Percentiles rank a stretch among this genome's conserved stretches.
Conservation (phyloP, 495 filamentous ascomycete genomes). For the Copromyces sp. region DNA sequence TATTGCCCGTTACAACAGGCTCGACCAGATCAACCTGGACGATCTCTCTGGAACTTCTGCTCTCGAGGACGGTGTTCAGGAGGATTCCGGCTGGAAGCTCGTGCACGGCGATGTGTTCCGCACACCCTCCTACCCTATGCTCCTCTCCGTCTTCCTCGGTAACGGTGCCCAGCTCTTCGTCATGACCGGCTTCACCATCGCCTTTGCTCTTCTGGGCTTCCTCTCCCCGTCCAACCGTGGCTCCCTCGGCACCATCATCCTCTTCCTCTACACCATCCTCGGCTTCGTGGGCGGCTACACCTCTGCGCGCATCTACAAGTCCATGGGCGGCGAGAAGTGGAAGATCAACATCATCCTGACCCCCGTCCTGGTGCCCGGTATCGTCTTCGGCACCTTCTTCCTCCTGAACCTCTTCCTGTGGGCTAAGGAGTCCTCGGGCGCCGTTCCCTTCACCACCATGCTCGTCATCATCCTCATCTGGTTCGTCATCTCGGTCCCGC, state of each 20-base stretch:
- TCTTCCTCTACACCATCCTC: constrained; percentile 85
- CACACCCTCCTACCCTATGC: constrained; percentile 66
- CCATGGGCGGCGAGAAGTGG: constrained; percentile 84
- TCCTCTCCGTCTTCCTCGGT: constrained; percentile 80
- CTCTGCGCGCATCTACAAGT: constrained; percentile 83
- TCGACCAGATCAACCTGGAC: constrained; percentile 78
- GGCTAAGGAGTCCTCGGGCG: constrained; percentile 80
- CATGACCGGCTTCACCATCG: constrained; percentile 92
- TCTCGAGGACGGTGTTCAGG: constrained; percentile 86
- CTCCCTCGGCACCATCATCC: constrained; percentile 80
- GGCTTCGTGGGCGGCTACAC: constrained; percentile 89
- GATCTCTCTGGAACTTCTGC: constrained; percentile 67
- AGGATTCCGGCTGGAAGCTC: constrained; percentile 97
- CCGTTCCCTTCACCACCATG: constrained; percentile 96
- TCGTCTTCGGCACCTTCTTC: constrained; percentile 87
- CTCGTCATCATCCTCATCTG: constrained; percentile 84
- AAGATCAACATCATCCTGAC: constrained; percentile 87
- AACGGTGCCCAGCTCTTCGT: constrained; percentile 95
- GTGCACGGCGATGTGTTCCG: constrained; percentile 98
- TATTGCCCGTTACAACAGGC: constrained; percentile 87
- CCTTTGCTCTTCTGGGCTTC: constrained; percentile 87
- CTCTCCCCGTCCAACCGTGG: constrained; percentile 91
- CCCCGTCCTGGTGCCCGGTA: constrained; percentile 71
- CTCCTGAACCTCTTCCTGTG: constrained; percentile 92
- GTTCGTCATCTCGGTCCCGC: constrained; percentile 90